phyloP scores from a whole-genome alignment of 202 grass and related monocot genomes.

The Eragrostis tef region DNA sequence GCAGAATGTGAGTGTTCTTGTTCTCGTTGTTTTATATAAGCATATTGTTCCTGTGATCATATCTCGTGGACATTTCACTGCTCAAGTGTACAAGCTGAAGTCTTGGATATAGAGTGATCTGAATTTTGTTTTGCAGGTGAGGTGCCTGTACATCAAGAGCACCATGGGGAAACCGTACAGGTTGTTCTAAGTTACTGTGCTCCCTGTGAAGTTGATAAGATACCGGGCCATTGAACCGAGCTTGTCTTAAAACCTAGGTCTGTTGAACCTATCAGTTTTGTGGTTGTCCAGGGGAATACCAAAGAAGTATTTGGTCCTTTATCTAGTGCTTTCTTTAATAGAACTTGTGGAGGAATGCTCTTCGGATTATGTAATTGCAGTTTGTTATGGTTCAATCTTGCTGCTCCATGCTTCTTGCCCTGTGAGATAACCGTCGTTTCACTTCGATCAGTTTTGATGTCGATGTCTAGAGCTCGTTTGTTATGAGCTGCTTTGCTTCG shows the following conservation, averaged over 20 bases:
- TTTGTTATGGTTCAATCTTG: neutral
- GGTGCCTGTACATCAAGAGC: slow-evolving; percentile 95
- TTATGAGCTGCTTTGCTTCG: neutral
- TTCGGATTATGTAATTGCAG: neutral
- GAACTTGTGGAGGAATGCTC: slow-evolving; percentile 2
- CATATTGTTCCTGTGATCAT: neutral
- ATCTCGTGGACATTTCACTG: neutral
- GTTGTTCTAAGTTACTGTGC: slow-evolving; percentile 59
- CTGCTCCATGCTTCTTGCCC: neutral
- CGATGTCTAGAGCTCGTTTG: neutral
- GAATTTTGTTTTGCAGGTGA: slow-evolving; percentile 63
- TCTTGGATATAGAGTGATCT: neutral
- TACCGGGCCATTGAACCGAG: neutral
- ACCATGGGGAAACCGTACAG: slow-evolving; percentile 87
- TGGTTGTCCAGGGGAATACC: slow-evolving; percentile 11
- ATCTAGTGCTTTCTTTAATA: slow-evolving; percentile 4
- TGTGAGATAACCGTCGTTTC: neutral
- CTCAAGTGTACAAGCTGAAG: neutral
- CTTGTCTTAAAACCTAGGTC: slow-evolving; percentile 31
- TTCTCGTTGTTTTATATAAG: neutral
- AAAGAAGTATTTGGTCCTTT: neutral
- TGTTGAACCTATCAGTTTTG: slow-evolving; percentile 38
- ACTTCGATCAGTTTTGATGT: too few relatives aligned
- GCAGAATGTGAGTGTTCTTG: slow-evolving; percentile 73
- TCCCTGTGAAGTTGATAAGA: slow-evolving; percentile 36